phyloP scores from a whole-genome alignment of 495 filamentous ascomycete genomes.

The Penicillium longicatenatum region DNA sequence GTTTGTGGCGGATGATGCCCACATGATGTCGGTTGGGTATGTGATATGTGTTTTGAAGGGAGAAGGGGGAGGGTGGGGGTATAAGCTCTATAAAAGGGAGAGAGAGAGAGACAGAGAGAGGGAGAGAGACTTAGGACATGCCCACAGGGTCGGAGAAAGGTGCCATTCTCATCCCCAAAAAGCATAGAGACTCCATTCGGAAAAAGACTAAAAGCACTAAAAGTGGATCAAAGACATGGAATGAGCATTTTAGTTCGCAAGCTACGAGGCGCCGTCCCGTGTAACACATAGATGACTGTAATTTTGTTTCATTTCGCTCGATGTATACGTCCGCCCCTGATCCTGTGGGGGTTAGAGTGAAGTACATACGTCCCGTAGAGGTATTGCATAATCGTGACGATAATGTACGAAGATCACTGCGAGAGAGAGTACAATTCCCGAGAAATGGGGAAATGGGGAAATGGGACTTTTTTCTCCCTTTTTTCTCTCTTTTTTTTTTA shows the following conservation, averaged over 20 bases:
- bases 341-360: neutral
- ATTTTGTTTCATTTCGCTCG: slow-evolving; percentile 17
- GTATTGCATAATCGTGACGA: slow-evolving; percentile 3
- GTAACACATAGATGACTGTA: slow-evolving; percentile 37
- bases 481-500: too few species aligned
- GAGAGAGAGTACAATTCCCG: neutral
- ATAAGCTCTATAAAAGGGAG: slow-evolving; percentile 3
- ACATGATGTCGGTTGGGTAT: slow-evolving; percentile 24
- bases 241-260: slow-evolving; percentile 22
- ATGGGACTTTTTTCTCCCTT: neutral
- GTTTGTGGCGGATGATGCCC: slow-evolving; percentile 31
- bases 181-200: slow-evolving; percentile 14
- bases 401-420: neutral
- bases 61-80: neutral
- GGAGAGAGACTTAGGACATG: slow-evolving; percentile 3
- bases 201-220: slow-evolving; percentile 27
- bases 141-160: slow-evolving; percentile 1
- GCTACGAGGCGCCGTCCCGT: slow-evolving; percentile 26
- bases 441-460: neutral
- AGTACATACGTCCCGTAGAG: too few species aligned
- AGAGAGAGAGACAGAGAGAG: slow-evolving; percentile 19
- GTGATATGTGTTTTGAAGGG: slow-evolving; percentile 8
- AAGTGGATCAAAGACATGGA: slow-evolving; percentile 37
- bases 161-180: slow-evolving; percentile 3
- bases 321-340: neutral